Evolutionary conservation across 2,329 filamentous ascomycete species (phyloP).

Genomic region (Byssochlamys sp.): DNA sequence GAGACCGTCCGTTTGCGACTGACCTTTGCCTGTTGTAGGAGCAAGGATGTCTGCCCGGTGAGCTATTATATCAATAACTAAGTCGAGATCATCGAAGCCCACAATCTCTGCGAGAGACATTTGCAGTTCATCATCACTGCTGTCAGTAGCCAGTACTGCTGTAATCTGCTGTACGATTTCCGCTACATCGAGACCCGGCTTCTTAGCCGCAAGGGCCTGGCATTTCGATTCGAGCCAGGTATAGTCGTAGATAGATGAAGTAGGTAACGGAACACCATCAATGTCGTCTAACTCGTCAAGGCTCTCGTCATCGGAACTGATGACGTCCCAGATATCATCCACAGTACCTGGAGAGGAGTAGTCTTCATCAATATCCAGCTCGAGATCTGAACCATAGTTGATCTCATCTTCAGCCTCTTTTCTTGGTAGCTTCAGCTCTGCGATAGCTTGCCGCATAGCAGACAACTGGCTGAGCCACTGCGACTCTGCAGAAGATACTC

Average conservation of each 20-base stretch:
- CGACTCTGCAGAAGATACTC: slow-evolving; percentile 35
- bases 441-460: slow-evolving; percentile 77
- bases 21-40: slow-evolving; percentile 18
- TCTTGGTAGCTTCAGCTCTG: slow-evolving; percentile 54
- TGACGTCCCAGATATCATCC: slow-evolving; percentile 88
- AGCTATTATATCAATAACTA: slow-evolving; percentile 80
- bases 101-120: slow-evolving; percentile 80
- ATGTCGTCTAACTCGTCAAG: slow-evolving; percentile 55
- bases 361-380: slow-evolving; percentile 54
- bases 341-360: slow-evolving; percentile 50
- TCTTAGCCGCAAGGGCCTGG: slow-evolving; percentile 52
- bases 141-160: slow-evolving; percentile 61
- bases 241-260: slow-evolving; percentile 40
- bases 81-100: slow-evolving; percentile 85
- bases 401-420: slow-evolving; percentile 32
- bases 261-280: slow-evolving; percentile 29
- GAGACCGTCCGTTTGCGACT: slow-evolving; percentile 34
- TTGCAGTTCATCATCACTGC: slow-evolving; percentile 76
- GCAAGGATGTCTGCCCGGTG: slow-evolving; percentile 61
- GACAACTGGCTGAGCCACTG: slow-evolving; percentile 80
- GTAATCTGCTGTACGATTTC: slow-evolving; percentile 70
- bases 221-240: slow-evolving; percentile 67
- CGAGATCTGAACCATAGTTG: slow-evolving; percentile 44
- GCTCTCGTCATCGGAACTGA: slow-evolving; percentile 62
- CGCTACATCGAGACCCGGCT: slow-evolving; percentile 56